Base-by-base conservation (phyloP, 192 early-diverging fungal genomes). In the Rhizophlyctis rosea region DNA sequence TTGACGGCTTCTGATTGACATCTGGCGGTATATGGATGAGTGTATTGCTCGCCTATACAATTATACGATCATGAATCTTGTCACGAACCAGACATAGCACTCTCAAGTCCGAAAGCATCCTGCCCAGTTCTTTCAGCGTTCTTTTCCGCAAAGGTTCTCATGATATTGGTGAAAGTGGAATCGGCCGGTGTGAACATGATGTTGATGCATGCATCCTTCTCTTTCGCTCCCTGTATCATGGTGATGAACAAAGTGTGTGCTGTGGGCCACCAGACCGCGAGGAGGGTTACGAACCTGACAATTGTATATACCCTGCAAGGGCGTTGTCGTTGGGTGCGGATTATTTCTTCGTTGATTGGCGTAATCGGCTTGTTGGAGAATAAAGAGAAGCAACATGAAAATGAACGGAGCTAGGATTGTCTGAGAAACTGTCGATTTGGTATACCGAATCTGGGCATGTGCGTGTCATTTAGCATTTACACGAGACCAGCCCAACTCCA, bases 381-480 rank as follows among this genome's bases (percentile, higher is more conserved):
- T 64, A 66, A 75, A 86, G 14, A 90, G 68, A 3, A 90, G 74
- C 52, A 90, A 68, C 58, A 81, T 67, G 72, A 90, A 90, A 21
- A 90, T 52, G 56, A 90, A 68, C 2, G 87, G 87, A 9, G 86
- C 84, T 13, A 88, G 31, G 24, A 89, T 56, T 31, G 71, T 70
- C 67, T 89, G 87, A 16, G 85, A 63, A 35, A 89, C 57, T 2
- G 87, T 89, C 29, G 87, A 79, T 59, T 72, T 72, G 28, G 65
- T 71, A 62, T 84, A 88, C 21, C 87, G 80, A 31, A 79, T 68
- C 77, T 79, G 31, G n/a, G n/a, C n/a, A n/a, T n/a, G n/a, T n/a
- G n/a, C n/a, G n/a, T 25, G 33, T 18, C 56, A 34, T 18, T 28
- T 34, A 1, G 14, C 14, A 3, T 25, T 1, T 1, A 34, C 56